Evolutionary conservation across 345 rosid species (phyloP).

Genomic region (Geranium brycei): DNA sequence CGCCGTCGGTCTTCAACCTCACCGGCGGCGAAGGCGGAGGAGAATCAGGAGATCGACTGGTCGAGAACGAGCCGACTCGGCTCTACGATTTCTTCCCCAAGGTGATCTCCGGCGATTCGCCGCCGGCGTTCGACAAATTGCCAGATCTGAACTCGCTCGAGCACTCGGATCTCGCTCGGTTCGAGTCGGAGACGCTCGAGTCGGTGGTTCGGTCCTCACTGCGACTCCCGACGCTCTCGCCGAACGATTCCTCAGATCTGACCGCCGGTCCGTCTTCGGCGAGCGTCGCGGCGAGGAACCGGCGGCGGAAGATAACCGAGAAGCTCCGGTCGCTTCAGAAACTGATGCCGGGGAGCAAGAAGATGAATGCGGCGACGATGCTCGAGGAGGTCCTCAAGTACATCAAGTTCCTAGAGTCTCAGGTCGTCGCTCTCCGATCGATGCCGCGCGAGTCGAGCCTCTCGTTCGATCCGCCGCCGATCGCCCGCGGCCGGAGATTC

Average conservation of each 20-base stretch:
- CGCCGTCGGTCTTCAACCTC: neutral
- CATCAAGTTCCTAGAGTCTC: conserved; percentile 46
- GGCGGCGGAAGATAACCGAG: conserved; percentile 27
- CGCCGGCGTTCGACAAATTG: too few species aligned
- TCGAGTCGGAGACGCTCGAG: neutral
- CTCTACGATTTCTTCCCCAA: too few species aligned
- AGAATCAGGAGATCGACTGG: too few species aligned
- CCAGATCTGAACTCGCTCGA: too few species aligned
- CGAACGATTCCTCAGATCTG: neutral
- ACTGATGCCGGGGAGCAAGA: conserved; percentile 48
- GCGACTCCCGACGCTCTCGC: neutral
- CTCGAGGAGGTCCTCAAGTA: conserved; percentile 53
- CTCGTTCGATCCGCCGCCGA: neutral
- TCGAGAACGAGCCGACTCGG: too few species aligned
- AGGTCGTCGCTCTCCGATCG: conserved; percentile 29
- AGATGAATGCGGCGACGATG: conserved; percentile 34
- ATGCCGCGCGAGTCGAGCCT: conserved; percentile 34
- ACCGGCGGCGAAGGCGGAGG: too few species aligned
- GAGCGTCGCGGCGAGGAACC: conserved; percentile 3
- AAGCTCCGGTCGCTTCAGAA: conserved; percentile 39
- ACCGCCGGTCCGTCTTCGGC: neutral
- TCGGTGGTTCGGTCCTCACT: neutral
- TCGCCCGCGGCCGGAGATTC: neutral
- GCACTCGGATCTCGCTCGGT: too few species aligned
- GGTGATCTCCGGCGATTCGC: too few species aligned